Base-by-base conservation (phyloP, 1,284 basidiomycete genomes). In the Trametes versicolor region DNA sequence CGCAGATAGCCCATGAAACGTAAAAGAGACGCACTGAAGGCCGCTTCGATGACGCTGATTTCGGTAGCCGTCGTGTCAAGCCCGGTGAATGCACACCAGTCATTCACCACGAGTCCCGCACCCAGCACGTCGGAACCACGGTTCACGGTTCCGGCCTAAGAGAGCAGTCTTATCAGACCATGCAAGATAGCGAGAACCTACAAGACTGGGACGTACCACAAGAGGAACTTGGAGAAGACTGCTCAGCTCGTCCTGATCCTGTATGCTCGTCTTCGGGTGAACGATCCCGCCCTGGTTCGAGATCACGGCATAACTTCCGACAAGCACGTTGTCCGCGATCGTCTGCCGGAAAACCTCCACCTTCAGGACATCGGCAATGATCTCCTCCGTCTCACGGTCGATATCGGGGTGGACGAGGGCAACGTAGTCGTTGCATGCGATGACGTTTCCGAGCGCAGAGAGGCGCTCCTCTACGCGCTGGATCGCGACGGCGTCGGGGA, bases 271-370 rank as follows among this genome's bases (percentile, higher is more conserved):
- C 77, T 97, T 95, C 23, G 98, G 97, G 77, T 99, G 98, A 0
- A 99, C 98, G 51, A 99, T 85, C 13, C 97, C 97, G 60, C 98
- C 98, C 81, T 98, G 93, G 78, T 99, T 99, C 51, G 94, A 93
- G 74, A 99, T 89, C 58, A 91, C 94, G 75, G 95, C 96, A 79
- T 99, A 99, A 67, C 91, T 94, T 52, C 98, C 98, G 39, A 99
- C 97, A 55, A 99, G 89, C 53, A 97, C 96, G 79, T 99, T 99
- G 74, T 95, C 92, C 13, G 97, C 97, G 70, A 99, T 87, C 13
- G 97, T 99, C 79, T 99, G 97, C 58, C 97, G 86, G 85, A 99
- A 99, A 5, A 99, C 98, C 79, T 99, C 98, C 66, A 99, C 98
- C 80, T 99, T 98, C 71, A 99, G 87, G 13, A 98, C 96, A 79